Base-by-base conservation (phyloP, 345 rosid genomes). In the Rubroshorea leprosula region DNA sequence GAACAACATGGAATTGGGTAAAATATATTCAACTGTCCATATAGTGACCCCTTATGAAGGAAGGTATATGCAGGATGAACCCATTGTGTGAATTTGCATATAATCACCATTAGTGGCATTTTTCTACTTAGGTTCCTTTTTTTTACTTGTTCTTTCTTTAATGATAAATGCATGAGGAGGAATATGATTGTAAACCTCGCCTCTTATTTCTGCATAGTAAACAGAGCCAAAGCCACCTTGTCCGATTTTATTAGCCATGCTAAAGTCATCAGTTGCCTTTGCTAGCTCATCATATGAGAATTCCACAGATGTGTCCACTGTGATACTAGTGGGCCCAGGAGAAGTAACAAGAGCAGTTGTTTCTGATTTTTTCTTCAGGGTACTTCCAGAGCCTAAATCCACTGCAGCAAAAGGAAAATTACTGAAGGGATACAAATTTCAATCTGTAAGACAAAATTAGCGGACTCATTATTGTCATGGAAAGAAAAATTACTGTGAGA, bases 281-380 rank as follows among this genome's bases (percentile, higher is more conserved):
- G 99, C 88, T 20, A 93, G 96, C 71, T 93, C 99, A 74, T 93
- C 96, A 60, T 82, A 79, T 14, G 97, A 68, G 72, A 90, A 90
- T 76, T 85, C 96, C 43, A 90, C 87, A 0, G 97, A 87, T 61
- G 83, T 87, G 56, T 82, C 95, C 58, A 93, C 96, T 15, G 87
- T 87, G 64, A 93, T 82, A 24, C 83, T 92, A 0, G 82, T 64
- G 50, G 75, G 55, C 26, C 74, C 78, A 31, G 80, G 69, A 59
- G 83, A 47, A 23, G 69, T 67, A 24, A 55, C 38, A 27, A 51
- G 62, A 38, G 68, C 57, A 19, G 66, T 24, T 49, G 78, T 65
- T 54, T 74, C 78, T 0, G 65, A 18, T 20, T 72, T 49, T 61
- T 69, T 76, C 22, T 72, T n/a, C n/a, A n/a, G 57, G 46, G 66